Conservation (phyloP, 2,329 filamentous ascomycete species). For the Penicillium palitans region DNA sequence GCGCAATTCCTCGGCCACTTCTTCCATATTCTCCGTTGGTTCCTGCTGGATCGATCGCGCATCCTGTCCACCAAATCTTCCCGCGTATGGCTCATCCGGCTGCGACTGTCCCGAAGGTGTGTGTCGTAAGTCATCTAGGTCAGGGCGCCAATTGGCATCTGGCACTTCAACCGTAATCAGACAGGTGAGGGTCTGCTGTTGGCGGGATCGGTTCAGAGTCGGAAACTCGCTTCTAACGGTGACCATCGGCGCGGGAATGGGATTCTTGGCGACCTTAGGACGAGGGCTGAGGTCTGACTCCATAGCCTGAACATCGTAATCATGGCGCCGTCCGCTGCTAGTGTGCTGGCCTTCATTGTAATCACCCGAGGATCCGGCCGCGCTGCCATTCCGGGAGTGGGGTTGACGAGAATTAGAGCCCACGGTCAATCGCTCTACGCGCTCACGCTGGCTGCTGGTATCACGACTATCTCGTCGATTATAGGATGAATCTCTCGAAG, state of each 20-base stretch:
- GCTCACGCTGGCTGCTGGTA: slow-evolving; percentile 43
- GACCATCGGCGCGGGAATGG: slow-evolving; percentile 87
- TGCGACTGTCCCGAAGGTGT: slow-evolving; percentile 53
- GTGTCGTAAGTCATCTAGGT: slow-evolving; percentile 71
- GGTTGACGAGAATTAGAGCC: slow-evolving; percentile 39
- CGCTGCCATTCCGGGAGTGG: slow-evolving; percentile 78
- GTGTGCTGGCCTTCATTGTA: slow-evolving; percentile 75
- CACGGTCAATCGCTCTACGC: slow-evolving; percentile 48
- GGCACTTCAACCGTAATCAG: slow-evolving; percentile 91
- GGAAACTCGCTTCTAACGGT: slow-evolving; percentile 96
- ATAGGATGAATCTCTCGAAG: slow-evolving; percentile 18
- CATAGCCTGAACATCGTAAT: slow-evolving; percentile 96
- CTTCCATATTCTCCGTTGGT: slow-evolving; percentile 72
- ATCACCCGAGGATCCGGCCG: slow-evolving; percentile 71
- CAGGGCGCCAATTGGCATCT: slow-evolving; percentile 85
- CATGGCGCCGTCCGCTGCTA: slow-evolving; percentile 70
- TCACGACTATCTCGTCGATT: slow-evolving; percentile 44
- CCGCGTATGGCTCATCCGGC: slow-evolving; percentile 56
- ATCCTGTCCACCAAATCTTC: slow-evolving; percentile 44
- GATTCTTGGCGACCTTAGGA: slow-evolving; percentile 68
- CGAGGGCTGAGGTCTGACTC: slow-evolving; percentile 78
- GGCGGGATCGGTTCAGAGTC: slow-evolving; percentile 84
- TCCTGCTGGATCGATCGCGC: slow-evolving; percentile 71
- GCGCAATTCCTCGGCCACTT: slow-evolving; percentile 81
- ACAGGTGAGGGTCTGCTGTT: slow-evolving; percentile 93